These are phyloP conservation scores for Dillenia suffruticosa DNA, from an alignment of 164 flowering plant species.

Conservation along the genomic window DNA sequence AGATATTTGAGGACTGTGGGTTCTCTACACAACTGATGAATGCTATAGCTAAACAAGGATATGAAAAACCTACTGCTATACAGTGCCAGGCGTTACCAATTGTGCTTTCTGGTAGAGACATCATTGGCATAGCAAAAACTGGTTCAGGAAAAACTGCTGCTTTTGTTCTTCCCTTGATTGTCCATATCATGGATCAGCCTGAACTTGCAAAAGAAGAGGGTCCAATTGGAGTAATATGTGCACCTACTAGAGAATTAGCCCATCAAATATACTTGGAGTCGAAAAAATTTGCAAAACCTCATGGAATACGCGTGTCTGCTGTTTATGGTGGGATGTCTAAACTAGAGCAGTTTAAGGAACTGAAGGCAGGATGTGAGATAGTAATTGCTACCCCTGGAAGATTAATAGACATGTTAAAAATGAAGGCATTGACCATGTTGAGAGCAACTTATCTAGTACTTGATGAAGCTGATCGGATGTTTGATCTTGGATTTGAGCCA, in stretches of 20 bases:
- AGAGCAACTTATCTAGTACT: slow-evolving; percentile 91
- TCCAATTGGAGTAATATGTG: slow-evolving; percentile 95
- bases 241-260: slow-evolving; percentile 96
- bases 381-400: slow-evolving; percentile 99
- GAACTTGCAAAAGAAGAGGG: slow-evolving; percentile 93
- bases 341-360: slow-evolving; percentile 96
- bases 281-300: slow-evolving; percentile 80
- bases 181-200: slow-evolving; percentile 96
- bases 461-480: slow-evolving; percentile 99
- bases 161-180: slow-evolving; percentile 95
- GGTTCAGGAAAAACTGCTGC: slow-evolving; percentile 99
- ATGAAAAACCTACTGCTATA: slow-evolving; percentile 90
- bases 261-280: slow-evolving; percentile 89
- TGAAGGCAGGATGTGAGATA: slow-evolving; percentile 95
- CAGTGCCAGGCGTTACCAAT: slow-evolving; percentile 93
- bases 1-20: slow-evolving; percentile 83
- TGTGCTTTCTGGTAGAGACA: slow-evolving; percentile 87
- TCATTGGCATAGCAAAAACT: slow-evolving; percentile 97
- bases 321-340: slow-evolving; percentile 99
- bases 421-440: slow-evolving; percentile 87
- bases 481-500: slow-evolving; percentile 99
- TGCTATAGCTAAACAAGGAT: slow-evolving; percentile 83
- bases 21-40: slow-evolving; percentile 73
- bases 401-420: slow-evolving; percentile 90
- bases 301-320: slow-evolving; percentile 87